Evolutionary conservation across 164 flowering plant species (phyloP).

Genomic region (Stephania yunnanensis): DNA sequence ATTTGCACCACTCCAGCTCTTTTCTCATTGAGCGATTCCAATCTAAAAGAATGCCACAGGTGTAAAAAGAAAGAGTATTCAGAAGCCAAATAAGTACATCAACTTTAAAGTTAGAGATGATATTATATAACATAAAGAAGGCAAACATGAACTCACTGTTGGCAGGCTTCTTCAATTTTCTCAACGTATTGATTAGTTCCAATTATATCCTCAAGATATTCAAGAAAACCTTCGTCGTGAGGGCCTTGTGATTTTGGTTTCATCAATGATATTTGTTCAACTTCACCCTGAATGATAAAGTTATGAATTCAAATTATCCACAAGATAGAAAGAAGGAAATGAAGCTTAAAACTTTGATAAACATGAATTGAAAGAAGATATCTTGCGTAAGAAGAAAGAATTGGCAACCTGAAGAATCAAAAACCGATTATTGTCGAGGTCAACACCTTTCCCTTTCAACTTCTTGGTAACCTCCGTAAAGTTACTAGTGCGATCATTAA

Average conservation of each 20-base stretch:
- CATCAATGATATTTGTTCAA: constrained; percentile 97
- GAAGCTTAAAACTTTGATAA: background rate
- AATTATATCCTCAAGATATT: constrained; percentile 94
- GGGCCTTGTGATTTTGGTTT: constrained; percentile 95
- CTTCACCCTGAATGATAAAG: constrained; percentile 70
- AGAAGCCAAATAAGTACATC: background rate
- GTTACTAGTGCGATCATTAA: constrained; percentile 70
- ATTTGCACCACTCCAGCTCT: constrained; percentile 92
- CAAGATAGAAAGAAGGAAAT: background rate
- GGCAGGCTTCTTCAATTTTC: constrained; percentile 74
- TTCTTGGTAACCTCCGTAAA: constrained; percentile 89
- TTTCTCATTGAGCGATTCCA: constrained; percentile 80
- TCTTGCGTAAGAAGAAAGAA: background rate
- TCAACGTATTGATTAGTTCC: constrained; percentile 94
- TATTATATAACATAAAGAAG: background rate
- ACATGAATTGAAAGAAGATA: background rate
- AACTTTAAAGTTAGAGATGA: background rate
- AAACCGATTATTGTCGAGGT: constrained; percentile 93
- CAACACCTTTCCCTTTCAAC: constrained; percentile 89
- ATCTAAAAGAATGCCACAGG: constrained; percentile 29
- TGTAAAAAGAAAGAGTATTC: background rate
- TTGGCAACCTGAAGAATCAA: constrained; percentile 81
- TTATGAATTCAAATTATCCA: background rate
- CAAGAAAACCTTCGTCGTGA: constrained; percentile 97
- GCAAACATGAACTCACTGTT: constrained; percentile 53